These are phyloP conservation scores for Gastrolobium bilobum DNA, from an alignment of 306 rosid genomes.

Conservation along the genomic window DNA sequence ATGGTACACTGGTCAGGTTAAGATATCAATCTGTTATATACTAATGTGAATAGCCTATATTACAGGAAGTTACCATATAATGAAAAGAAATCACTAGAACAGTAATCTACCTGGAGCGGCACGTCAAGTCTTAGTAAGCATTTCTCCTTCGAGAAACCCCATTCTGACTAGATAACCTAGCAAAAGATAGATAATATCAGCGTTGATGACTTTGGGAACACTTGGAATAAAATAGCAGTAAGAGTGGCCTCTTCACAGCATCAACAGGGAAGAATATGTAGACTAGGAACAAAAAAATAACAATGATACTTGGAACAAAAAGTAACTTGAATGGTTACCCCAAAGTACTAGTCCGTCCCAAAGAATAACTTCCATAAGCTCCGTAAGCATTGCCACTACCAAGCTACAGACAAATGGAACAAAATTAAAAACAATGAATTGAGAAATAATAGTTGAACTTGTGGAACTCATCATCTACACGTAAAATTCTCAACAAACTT, in stretches of 20 bases:
- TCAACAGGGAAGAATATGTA: slow-evolving; percentile 22
- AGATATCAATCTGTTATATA: slow-evolving; percentile 63
- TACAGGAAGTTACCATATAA: slow-evolving; percentile 54
- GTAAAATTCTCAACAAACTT: neutral
- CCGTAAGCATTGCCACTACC: slow-evolving; percentile 81
- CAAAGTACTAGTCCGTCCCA: slow-evolving; percentile 73
- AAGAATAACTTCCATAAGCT: slow-evolving; percentile 85
- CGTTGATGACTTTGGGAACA: slow-evolving; percentile 18
- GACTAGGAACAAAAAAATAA: slow-evolving; percentile 16
- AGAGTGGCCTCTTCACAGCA: slow-evolving; percentile 23
- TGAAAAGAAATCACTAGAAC: slow-evolving; percentile 47
- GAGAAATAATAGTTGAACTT: slow-evolving; percentile 20
- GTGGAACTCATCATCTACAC: slow-evolving; percentile 23
- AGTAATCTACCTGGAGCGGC: slow-evolving; percentile 56
- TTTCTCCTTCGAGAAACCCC: slow-evolving; percentile 65
- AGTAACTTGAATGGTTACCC: slow-evolving; percentile 64
- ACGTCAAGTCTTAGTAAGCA: slow-evolving; percentile 51
- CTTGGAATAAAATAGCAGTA: neutral
- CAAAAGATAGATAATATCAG: slow-evolving; percentile 49
- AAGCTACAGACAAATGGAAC: slow-evolving; percentile 61
- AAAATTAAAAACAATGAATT: slow-evolving; percentile 38
- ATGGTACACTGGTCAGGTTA: slow-evolving; percentile 78
- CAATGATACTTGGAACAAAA: slow-evolving; percentile 1
- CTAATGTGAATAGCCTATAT: slow-evolving; percentile 51
- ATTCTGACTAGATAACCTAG: slow-evolving; percentile 57